phyloP scores from a whole-genome alignment of 352 stramenopile genomes.

The Pythium coloratum region DNA sequence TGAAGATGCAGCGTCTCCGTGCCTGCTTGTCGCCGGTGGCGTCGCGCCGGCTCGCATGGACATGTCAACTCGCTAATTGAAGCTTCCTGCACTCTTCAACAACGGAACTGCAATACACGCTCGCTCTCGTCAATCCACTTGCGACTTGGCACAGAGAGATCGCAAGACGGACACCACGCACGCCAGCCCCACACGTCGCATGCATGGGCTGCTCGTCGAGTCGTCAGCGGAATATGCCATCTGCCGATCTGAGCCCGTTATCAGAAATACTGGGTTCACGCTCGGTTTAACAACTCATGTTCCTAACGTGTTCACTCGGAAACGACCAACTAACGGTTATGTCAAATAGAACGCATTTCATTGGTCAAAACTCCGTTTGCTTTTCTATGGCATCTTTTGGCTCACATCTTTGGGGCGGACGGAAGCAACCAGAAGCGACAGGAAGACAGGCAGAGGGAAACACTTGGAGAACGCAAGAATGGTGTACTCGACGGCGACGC shows the following conservation, averaged over 20 bases:
- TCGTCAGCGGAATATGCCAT: background rate
- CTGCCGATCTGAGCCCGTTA: background rate
- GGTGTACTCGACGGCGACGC: constrained; percentile 48
- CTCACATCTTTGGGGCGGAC: constrained; percentile 16
- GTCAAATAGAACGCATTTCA: background rate
- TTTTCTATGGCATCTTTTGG: constrained; percentile 23
- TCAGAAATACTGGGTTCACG: background rate
- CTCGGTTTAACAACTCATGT: background rate
- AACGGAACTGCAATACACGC: background rate
- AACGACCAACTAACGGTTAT: no score
- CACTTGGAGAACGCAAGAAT: constrained; percentile 22
- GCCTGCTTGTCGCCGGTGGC: background rate
- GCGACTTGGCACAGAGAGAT: background rate
- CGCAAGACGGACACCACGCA: background rate
- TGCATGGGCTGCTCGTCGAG: background rate
- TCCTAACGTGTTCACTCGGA: background rate
- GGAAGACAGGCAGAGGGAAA: background rate
- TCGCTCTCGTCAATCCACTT: background rate
- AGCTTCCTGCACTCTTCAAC: background rate
- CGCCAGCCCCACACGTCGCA: background rate
- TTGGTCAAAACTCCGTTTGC: constrained; percentile 13
- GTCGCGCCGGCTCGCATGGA: background rate
- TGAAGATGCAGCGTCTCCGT: background rate
- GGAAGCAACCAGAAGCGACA: background rate
- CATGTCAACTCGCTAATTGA: background rate